Conservation (phyloP, 148 eudicot genomes). For the Rhododendron vialii region DNA sequence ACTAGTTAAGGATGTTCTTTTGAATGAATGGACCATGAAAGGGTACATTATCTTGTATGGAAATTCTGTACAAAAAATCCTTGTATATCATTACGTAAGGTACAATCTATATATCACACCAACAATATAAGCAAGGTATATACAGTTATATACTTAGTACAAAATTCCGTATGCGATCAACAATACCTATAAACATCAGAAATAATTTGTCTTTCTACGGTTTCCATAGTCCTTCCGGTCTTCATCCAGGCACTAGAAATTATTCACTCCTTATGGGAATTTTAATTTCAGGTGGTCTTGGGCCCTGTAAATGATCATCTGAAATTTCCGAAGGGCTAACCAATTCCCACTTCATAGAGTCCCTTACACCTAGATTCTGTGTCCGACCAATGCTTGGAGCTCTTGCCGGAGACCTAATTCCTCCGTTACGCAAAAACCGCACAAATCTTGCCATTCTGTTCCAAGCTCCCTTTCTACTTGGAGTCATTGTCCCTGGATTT, state of each 20-base stretch:
- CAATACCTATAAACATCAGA: neutral
- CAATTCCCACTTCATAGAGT: neutral
- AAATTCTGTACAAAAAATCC: neutral
- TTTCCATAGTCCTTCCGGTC: neutral
- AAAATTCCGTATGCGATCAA: too few species aligned
- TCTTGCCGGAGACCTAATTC: neutral
- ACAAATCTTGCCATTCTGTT: neutral
- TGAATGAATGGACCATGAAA: neutral
- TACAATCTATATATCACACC: too few species aligned
- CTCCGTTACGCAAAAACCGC: neutral
- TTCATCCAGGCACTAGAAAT: neutral
- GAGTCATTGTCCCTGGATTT: neutral
- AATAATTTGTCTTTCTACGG: neutral
- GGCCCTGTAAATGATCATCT: neutral
- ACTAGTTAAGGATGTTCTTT: neutral
- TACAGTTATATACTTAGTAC: too few species aligned
- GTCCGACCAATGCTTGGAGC: neutral
- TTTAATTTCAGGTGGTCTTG: conserved; percentile 1
- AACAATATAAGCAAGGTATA: neutral
- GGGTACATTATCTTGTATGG: neutral
- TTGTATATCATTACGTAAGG: too few species aligned
- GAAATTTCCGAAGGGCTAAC: conserved; percentile 17
- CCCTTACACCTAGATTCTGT: neutral
- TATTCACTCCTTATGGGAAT: neutral
- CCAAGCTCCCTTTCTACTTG: neutral